Base-by-base conservation (phyloP, 2,329 filamentous ascomycete genomes). In the Ophiocordyceps camponoti-saundersi region DNA sequence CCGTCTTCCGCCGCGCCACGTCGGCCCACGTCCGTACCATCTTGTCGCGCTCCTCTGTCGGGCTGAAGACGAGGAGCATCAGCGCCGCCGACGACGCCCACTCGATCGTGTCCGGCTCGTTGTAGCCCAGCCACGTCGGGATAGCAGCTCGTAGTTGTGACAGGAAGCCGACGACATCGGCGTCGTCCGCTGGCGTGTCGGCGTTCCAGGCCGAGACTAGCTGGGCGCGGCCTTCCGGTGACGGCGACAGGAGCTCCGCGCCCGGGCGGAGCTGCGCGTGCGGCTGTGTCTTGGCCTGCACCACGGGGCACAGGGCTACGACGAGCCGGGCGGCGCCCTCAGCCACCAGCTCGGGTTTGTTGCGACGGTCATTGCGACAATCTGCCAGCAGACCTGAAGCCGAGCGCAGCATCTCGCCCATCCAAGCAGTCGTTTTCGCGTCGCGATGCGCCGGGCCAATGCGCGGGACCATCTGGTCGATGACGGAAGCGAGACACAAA, bases 321-420 rank as follows among this genome's bases (percentile, higher is more conserved):
- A 82, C 65, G 1, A 85, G 65, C n/a, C 65, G 67, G 53, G 76
- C 72, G 15, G 70, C 69, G 0, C 77, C 75, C 53, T 82, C 78
- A 23, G 77, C 75, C 4, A 83, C 69, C 21, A 84, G 66, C 48
- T 85, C 81, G 0, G 77, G 78, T 22, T 75, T 26, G 23, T 26
- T 74, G 18, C 82, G 69, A 51, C 71, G 74, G 2, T 64, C 64
- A 0, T 36, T 16, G 23, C 23, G 32, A 16, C 12, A n/a, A 13
- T n/a, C 5, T 36, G 32, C 13, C 32, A 36, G 32, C 32, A 36
- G 10, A 36, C 16, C 32, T 36, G 32, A 15, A n/a, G 32, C 32
- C 13, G 32, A 36, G 1, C 8, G 4, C 23, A 36, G 32, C 32
- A 36, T 36, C 32, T 36, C 32, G 32, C n/a, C 13, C 32, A n/a